Base-by-base conservation (phyloP, 371 early-diverging fungal genomes). In the Catenaria anguillulae region DNA sequence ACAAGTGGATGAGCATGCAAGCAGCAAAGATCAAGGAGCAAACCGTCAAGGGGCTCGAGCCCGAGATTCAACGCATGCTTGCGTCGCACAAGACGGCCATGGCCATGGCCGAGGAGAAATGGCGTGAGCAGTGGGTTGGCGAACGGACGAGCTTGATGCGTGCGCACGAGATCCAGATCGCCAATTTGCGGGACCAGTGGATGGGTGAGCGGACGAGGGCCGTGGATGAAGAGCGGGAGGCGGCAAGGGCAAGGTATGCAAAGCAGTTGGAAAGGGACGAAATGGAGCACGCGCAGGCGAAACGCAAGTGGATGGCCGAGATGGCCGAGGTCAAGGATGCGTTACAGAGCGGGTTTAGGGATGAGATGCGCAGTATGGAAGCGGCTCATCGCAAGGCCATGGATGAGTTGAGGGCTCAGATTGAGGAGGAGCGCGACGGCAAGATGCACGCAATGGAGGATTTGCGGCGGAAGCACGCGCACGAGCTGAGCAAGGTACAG, bases 181-280 rank as follows among this genome's bases (percentile, higher is more conserved):
- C 21, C 37, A 33, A 33, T 19, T 42, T 72, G 34, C 63, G 73
- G 8, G 77, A 77, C 35, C 61, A 64, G 23, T 61, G 71, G 55
- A 65, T 60, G 2, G 63, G 66, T 0, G 78, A 78, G 48, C 67
- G 76, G 1, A 74, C 74, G 59, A 66, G 68, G 33, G 77, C 77
- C 0, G 69, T 69, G 63, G 77, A 77, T 58, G 77, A 78, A 43
- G 78, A 78, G 63, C 73, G 75, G 10, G 78, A 77, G 56, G 74
- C 73, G 61, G 71, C 75, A 4, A 67, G 77, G 4, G 72, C 75
- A 56, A 61, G 76, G 29, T 77, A 74, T 63, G 67, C 66, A 35
- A 78, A 78, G 55, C 76, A 76, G 65, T 62, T 75, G 6, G 77
- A 78, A 65, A 68, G 78, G 33, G 78, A 78, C 43, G 78, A 77